Evolutionary conservation across 306 rosid species (phyloP).

Genomic region (Fragaria iinumae): DNA sequence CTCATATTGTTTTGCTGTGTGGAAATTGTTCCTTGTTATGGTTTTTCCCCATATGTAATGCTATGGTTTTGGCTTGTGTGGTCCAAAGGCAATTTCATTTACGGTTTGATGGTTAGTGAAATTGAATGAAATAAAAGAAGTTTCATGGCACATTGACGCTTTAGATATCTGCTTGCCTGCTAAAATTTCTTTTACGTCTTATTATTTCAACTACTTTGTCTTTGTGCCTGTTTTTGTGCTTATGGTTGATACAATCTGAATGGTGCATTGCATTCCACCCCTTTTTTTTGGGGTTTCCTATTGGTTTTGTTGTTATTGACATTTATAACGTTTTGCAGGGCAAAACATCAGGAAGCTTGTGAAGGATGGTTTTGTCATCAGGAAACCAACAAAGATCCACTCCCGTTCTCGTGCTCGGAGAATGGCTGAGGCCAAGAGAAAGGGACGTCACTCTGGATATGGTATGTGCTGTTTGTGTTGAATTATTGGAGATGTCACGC

Average conservation of each 20-base stretch:
- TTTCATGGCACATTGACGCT: not conserved
- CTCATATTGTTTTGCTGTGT: not conserved
- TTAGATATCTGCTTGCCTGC: not conserved
- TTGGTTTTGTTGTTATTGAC: not conserved
- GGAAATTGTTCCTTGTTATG: not conserved
- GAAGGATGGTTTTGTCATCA: conserved; percentile 89
- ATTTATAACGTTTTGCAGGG: conserved; percentile 38
- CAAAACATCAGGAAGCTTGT: conserved; percentile 92
- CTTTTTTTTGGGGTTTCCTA: not conserved
- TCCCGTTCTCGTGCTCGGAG: conserved; percentile 93
- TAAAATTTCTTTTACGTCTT: too few relatives aligned
- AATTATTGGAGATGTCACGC: not conserved
- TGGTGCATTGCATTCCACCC: not conserved
- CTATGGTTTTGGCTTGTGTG: not conserved
- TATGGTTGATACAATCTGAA: not conserved
- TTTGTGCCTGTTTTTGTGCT: not conserved
- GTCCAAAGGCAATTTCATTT: not conserved
- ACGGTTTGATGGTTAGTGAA: not conserved
- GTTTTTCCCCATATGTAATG: not conserved
- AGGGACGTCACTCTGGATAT: conserved; percentile 95
- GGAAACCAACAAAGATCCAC: conserved; percentile 96
- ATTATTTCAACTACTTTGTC: not conserved
- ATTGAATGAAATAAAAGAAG: not conserved
- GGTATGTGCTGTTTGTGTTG: conserved; percentile 39
- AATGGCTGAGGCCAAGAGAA: conserved; percentile 91